Base-by-base conservation (phyloP, 805 yeast species). In the Yamadazyma laniorum region DNA sequence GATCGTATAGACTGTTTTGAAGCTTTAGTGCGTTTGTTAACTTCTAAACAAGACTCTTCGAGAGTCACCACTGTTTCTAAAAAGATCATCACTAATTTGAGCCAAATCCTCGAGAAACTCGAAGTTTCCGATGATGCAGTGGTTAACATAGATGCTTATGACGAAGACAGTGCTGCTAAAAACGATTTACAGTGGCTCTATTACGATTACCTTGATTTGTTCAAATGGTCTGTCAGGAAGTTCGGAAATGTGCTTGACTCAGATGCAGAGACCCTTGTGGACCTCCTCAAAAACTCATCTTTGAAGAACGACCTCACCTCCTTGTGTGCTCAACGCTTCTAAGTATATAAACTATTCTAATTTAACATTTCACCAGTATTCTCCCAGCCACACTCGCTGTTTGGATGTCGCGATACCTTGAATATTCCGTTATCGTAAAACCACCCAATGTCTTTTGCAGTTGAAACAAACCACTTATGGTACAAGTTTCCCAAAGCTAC, bases 401-500 rank as follows among this genome's bases (percentile, higher is more conserved):
- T n/a, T n/a, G n/a, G n/a, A n/a, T n/a, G n/a, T n/a, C n/a, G n/a
- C n/a, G n/a, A n/a, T n/a, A n/a, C n/a, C n/a, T n/a, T n/a, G n/a
- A n/a, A n/a, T n/a, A n/a, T n/a, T n/a, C n/a, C n/a, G n/a, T n/a
- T n/a, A n/a, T n/a, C n/a, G n/a, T n/a, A n/a, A n/a, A n/a, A n/a
- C n/a, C n/a, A n/a, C n/a, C 9, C 23, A 21, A 40, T 40, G 40
- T 15, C 51, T 7, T 35, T 51, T 29, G 82, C 91, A 29, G 79
- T 90, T 13, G 79, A 74, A 45, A 80, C 90, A 0, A 64, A 68
- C 8, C 63, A 79, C 31, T 67, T 91, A 35, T 75, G 82, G 2
- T 93, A 89, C 59, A 78, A 74, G 18, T 91, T 85, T 53, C 76
- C 83, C 1, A 60, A 65, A 5, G 66, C 73, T 37, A 67, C 74